Conservation (phyloP, 352 stramenopile genomes). For the Lagenidium sp. region DNA sequence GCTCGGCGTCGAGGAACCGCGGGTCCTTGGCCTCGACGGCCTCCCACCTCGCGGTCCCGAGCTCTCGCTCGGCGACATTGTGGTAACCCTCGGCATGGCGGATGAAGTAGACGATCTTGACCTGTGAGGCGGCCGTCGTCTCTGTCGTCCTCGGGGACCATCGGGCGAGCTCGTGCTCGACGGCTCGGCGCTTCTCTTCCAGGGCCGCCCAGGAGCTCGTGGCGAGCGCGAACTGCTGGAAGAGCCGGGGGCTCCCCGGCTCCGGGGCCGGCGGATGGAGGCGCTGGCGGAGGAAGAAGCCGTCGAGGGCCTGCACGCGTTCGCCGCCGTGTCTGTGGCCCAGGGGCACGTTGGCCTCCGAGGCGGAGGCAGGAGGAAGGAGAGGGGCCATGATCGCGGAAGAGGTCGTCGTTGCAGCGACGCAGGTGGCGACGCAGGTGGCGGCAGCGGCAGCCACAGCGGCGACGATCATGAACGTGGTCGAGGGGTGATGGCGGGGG, state of each 20-base stretch:
- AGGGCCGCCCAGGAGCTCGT: slow-evolving; percentile 21
- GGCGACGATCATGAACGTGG: too few species aligned
- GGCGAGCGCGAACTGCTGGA: slow-evolving; percentile 14
- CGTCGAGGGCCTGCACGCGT: slow-evolving; percentile 15
- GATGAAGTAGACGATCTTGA: slow-evolving; percentile 77
- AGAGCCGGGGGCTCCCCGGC: slow-evolving; percentile 5
- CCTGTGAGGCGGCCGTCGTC: slow-evolving; percentile 2
- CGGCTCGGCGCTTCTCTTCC: slow-evolving; percentile 14
- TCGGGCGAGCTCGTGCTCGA: slow-evolving; percentile 1
- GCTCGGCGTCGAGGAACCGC: slow-evolving; percentile 47
- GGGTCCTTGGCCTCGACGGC: slow-evolving; percentile 45
- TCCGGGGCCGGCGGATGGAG: neutral
- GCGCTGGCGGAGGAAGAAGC: slow-evolving; percentile 11
- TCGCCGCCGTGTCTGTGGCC: slow-evolving; percentile 8
- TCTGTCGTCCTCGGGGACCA: neutral
- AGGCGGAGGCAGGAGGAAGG: too few species aligned
- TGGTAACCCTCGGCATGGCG: slow-evolving; percentile 66
- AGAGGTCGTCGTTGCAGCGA: too few species aligned
- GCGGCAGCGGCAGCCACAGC: too few species aligned
- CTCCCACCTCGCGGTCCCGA: slow-evolving; percentile 46
- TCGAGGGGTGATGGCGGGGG: too few species aligned
- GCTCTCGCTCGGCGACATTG: slow-evolving; percentile 48
- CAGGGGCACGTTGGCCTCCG: too few species aligned
- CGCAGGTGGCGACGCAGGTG: too few species aligned
- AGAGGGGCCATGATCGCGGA: too few species aligned